Conservation (phyloP, 495 filamentous ascomycete genomes). For the Xylaria acuta region DNA sequence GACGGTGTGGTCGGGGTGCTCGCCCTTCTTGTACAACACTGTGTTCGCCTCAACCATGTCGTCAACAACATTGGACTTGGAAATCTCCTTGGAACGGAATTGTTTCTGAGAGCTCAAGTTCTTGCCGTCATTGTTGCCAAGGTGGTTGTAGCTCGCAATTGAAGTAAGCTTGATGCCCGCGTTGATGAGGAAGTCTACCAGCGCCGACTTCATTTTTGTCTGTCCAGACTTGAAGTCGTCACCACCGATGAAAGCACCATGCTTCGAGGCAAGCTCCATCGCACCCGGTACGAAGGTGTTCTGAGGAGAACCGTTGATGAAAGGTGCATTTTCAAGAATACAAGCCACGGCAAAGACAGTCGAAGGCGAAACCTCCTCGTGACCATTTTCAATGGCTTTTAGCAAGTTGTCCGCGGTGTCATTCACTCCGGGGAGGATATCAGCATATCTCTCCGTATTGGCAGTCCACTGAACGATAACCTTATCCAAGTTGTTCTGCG, state of each 20-base stretch:
- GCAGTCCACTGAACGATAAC: slow-evolving; percentile 98
- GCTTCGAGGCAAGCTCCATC: slow-evolving; percentile 86
- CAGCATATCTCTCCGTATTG: slow-evolving; percentile 96
- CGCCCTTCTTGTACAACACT: slow-evolving; percentile 85
- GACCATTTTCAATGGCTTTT: slow-evolving; percentile 82
- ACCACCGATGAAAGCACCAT: slow-evolving; percentile 90
- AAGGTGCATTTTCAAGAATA: slow-evolving; percentile 87
- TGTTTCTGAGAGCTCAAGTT: slow-evolving; percentile 97
- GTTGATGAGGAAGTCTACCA: slow-evolving; percentile 98
- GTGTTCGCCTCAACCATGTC: slow-evolving; percentile 98
- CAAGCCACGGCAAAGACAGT: slow-evolving; percentile 95
- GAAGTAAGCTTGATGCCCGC: slow-evolving; percentile 99
- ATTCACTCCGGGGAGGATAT: slow-evolving; percentile 87
- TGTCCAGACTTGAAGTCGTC: slow-evolving; percentile 99
- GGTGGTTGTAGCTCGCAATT: slow-evolving; percentile 98
- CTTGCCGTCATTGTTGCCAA: slow-evolving; percentile 99
- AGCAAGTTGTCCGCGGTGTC: slow-evolving; percentile 95
- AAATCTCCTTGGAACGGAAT: slow-evolving; percentile 99
- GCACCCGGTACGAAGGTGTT: slow-evolving; percentile 98
- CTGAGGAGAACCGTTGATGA: slow-evolving; percentile 99
- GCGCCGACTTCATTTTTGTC: slow-evolving; percentile 99
- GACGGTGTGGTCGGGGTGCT: slow-evolving; percentile 88
- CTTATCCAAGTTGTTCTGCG: slow-evolving; percentile 84
- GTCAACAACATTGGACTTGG: slow-evolving; percentile 97
- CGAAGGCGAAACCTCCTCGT: slow-evolving; percentile 89